phyloP scores from a whole-genome alignment of 2,329 filamentous ascomycete genomes.

The Fusarium coicis region DNA sequence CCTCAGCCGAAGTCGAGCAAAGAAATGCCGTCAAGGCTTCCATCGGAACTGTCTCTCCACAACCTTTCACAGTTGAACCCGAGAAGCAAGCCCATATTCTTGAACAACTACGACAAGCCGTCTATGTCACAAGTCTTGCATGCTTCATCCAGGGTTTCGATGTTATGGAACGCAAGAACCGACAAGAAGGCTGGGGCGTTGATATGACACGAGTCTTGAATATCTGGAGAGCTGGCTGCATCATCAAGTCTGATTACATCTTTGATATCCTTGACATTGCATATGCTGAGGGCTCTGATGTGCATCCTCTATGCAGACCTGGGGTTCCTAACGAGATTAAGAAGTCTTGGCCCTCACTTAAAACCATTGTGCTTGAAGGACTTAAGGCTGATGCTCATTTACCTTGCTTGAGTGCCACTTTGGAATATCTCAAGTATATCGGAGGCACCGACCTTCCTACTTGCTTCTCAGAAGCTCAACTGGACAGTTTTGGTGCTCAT shows the following conservation, averaged over 20 bases:
- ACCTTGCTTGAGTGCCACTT: constrained; percentile 66
- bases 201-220: constrained; percentile 62
- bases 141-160: constrained; percentile 75
- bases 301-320: constrained; percentile 44
- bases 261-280: constrained; percentile 65
- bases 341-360: constrained; percentile 61
- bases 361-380: constrained; percentile 64
- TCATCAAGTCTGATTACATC: constrained; percentile 75
- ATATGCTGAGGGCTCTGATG: constrained; percentile 51
- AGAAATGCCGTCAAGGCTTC: constrained; percentile 58
- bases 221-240: constrained; percentile 77
- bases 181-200: constrained; percentile 68
- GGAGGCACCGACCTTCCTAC: constrained; percentile 70
- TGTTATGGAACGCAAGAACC: constrained; percentile 68
- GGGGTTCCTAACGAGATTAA: constrained; percentile 60
- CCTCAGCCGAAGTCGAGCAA: constrained; percentile 69
- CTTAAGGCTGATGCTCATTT: constrained; percentile 68
- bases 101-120: constrained; percentile 68
- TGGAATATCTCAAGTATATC: constrained; percentile 76
- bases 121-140: constrained; percentile 69
- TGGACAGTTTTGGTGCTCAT: constrained; percentile 77
- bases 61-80: not conserved
- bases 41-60: constrained; percentile 1
- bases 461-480: constrained; percentile 75
- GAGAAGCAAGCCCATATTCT: constrained; percentile 50